Conservation (phyloP, 1,284 basidiomycete species). For the Ceratobasidium sp. region DNA sequence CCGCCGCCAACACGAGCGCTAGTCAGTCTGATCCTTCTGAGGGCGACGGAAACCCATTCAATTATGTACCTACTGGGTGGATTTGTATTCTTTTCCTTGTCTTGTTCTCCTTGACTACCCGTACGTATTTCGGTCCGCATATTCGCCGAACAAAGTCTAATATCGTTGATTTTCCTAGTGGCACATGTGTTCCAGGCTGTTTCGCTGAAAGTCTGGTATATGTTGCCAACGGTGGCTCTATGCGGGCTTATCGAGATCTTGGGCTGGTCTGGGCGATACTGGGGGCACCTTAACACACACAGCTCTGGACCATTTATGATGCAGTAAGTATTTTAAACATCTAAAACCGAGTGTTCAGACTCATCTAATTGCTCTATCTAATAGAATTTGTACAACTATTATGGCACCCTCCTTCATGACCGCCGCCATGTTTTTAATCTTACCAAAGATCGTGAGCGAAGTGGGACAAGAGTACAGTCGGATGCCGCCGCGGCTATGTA, state of each 20-base stretch:
- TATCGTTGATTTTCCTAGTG: slow-evolving; percentile 51
- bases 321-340: slow-evolving; percentile 57
- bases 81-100: slow-evolving; percentile 47
- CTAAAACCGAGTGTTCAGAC: neutral
- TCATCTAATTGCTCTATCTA: neutral
- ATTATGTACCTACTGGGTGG: slow-evolving; percentile 47
- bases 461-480: slow-evolving; percentile 56
- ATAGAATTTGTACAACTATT: slow-evolving; percentile 32
- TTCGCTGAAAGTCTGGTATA: slow-evolving; percentile 65
- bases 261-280: slow-evolving; percentile 53
- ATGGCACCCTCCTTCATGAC: slow-evolving; percentile 45
- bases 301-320: slow-evolving; percentile 60
- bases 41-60: slow-evolving; percentile 24
- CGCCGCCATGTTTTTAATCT: slow-evolving; percentile 51
- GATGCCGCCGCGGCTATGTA: slow-evolving; percentile 53
- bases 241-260: slow-evolving; percentile 68
- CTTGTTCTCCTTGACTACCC: slow-evolving; percentile 45
- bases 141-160: neutral
- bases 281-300: slow-evolving; percentile 48
- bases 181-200: slow-evolving; percentile 64
- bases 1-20: slow-evolving; percentile 5
- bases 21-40: neutral
- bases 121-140: neutral
- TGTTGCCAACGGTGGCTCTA: slow-evolving; percentile 66
- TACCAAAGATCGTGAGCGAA: slow-evolving; percentile 56